Conservation (phyloP, 1,139 yeast species). For the Debaryomyces nepalensis region DNA sequence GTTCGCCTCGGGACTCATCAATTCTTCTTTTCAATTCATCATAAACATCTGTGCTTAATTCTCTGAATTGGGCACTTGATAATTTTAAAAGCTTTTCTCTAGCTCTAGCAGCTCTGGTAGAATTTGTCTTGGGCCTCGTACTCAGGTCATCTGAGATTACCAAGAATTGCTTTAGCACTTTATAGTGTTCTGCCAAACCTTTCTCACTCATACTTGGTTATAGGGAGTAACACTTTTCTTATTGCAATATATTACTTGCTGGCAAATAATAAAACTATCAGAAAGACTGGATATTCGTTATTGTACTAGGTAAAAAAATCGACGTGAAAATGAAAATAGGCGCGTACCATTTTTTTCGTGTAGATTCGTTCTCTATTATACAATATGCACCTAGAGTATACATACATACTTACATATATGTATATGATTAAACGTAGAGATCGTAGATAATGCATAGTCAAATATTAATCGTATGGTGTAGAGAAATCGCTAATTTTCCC, state of each 20-base stretch:
- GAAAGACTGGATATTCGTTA: neutral
- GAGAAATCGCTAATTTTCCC: neutral
- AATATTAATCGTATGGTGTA: too few species aligned
- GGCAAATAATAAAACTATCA: neutral
- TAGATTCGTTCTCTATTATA: conserved; percentile 1
- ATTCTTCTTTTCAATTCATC: conserved; percentile 85
- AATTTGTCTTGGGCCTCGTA: conserved; percentile 46
- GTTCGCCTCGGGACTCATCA: conserved; percentile 57
- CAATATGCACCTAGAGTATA: neutral
- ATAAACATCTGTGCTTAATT: conserved; percentile 88
- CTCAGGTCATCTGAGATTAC: conserved; percentile 55
- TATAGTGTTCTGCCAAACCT: conserved; percentile 51
- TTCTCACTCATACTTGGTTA: conserved; percentile 34
- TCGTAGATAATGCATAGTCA: neutral
- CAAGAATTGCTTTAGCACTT: conserved; percentile 56
- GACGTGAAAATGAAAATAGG: conserved; percentile 7
- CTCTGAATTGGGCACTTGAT: conserved; percentile 83
- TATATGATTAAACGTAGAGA: neutral
- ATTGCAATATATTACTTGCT: neutral
- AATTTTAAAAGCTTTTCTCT: conserved; percentile 82
- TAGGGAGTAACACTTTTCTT: conserved; percentile 1
- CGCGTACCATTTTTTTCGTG: conserved; percentile 5
- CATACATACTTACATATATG: neutral
- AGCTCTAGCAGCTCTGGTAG: conserved; percentile 74
- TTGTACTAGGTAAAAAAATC: conserved; percentile 1